Conservation (phyloP, 352 stramenopile genomes). For the Globisporangium cederbergense region DNA sequence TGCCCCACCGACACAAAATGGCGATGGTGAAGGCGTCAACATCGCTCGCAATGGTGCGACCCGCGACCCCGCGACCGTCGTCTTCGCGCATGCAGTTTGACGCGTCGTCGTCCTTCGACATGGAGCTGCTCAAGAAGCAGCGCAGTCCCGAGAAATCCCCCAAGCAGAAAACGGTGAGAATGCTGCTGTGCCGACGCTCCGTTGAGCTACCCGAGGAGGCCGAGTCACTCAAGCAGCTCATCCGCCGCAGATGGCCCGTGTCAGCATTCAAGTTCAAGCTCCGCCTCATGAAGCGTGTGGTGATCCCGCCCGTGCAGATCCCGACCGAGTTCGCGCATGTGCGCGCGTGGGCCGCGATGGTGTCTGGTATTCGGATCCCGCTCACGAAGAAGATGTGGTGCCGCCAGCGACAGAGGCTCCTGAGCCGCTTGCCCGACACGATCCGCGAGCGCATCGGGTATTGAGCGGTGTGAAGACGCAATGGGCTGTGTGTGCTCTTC, state of each 20-base stretch:
- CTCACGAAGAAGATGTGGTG: conserved; percentile 46
- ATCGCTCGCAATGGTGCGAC: not conserved
- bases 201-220: conserved; percentile 10
- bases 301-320: conserved; percentile 43
- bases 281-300: conserved; percentile 29
- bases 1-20: not conserved
- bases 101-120: not conserved
- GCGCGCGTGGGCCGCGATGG: conserved; percentile 34
- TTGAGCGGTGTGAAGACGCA: too few relatives aligned
- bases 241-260: conserved; percentile 17
- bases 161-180: not conserved
- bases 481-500: too few relatives aligned
- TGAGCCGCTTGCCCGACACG: conserved; percentile 20
- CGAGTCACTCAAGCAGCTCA: conserved; percentile 17
- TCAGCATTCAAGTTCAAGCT: conserved; percentile 38
- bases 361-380: conserved; percentile 46
- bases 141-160: not conserved
- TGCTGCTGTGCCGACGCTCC: not conserved
- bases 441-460: too few relatives aligned
- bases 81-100: not conserved
- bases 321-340: conserved; percentile 27
- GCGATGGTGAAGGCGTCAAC: not conserved
- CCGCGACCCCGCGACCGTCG: conserved; percentile 6
- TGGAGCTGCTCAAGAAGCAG: conserved; percentile 1
- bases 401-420: conserved; percentile 27